Conservation (phyloP, 2,329 filamentous ascomycete genomes). For the Moelleriella libera region DNA sequence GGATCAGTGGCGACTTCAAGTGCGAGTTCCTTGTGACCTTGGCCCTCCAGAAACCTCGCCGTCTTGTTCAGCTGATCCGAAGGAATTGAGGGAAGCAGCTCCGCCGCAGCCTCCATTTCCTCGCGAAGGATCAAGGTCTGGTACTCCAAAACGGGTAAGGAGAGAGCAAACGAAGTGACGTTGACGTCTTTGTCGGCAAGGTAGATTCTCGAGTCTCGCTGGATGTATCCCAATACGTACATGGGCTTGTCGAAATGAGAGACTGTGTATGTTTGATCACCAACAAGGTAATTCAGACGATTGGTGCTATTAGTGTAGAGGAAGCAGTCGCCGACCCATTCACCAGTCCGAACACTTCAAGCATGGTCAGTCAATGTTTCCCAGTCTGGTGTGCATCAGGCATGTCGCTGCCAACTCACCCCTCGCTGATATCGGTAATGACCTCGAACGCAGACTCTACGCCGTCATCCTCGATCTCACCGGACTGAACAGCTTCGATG, state of each 20-base stretch:
- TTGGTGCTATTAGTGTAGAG: conserved; percentile 97
- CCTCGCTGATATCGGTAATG: conserved; percentile 89
- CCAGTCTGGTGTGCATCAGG: not conserved
- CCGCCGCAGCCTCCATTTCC: conserved; percentile 81
- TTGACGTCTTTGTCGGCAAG: conserved; percentile 90
- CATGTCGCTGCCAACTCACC: conserved; percentile 28
- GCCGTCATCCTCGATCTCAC: conserved; percentile 75
- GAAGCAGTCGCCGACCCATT: conserved; percentile 98
- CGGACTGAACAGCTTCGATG: conserved; percentile 66
- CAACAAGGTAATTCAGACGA: conserved; percentile 92
- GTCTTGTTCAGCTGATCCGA: conserved; percentile 97
- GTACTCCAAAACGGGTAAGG: conserved; percentile 87
- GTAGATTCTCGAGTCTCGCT: conserved; percentile 89
- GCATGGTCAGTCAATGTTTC: not conserved
- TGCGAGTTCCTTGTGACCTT: conserved; percentile 91
- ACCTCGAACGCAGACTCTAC: conserved; percentile 95
- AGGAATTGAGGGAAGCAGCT: conserved; percentile 72
- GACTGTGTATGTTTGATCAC: conserved; percentile 94
- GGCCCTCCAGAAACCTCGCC: conserved; percentile 89
- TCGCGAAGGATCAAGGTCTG: conserved; percentile 89
- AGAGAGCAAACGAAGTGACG: conserved; percentile 80
- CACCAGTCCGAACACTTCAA: conserved; percentile 72
- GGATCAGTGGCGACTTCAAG: conserved; percentile 87
- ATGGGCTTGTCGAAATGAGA: conserved; percentile 92
- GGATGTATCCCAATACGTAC: conserved; percentile 91